These are phyloP conservation scores for Coemansia sp. DNA, from an alignment of 192 early-diverging fungal genomes.

Conservation along the genomic window DNA sequence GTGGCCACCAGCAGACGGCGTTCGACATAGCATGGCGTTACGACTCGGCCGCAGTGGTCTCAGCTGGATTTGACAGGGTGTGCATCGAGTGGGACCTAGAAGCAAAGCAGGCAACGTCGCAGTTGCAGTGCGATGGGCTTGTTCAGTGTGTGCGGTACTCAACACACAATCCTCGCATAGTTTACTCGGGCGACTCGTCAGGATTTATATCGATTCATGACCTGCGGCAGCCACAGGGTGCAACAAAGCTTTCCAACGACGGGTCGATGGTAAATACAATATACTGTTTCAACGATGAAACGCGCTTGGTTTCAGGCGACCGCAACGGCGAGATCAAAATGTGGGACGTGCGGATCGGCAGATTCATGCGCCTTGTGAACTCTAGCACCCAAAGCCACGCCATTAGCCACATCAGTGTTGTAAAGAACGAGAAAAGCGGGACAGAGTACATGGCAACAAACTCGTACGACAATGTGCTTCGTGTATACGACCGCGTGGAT, in stretches of 20 bases:
- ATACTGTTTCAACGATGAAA: slow-evolving; percentile 53
- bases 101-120: slow-evolving; percentile 10
- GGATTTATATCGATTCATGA: slow-evolving; percentile 61
- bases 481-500: slow-evolving; percentile 89
- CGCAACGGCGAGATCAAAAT: slow-evolving; percentile 71
- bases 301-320: slow-evolving; percentile 50
- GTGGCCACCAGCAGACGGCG: slow-evolving; percentile 55
- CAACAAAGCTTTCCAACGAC: slow-evolving; percentile 39
- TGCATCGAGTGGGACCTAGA: slow-evolving; percentile 55
- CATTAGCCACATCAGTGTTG: slow-evolving; percentile 52
- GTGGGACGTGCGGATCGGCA: slow-evolving; percentile 84
- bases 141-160: slow-evolving; percentile 52
- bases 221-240: slow-evolving; percentile 23
- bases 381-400: slow-evolving; percentile 29
- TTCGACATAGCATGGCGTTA: slow-evolving; percentile 53
- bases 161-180: slow-evolving; percentile 59
- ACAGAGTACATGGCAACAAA: slow-evolving; percentile 86
- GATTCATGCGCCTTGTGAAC: slow-evolving; percentile 50
- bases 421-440: slow-evolving; percentile 49
- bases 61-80: slow-evolving; percentile 45
- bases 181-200: slow-evolving; percentile 74
- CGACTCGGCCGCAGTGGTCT: slow-evolving; percentile 34
- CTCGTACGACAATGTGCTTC: slow-evolving; percentile 92
- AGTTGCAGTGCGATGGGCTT: slow-evolving; percentile 37
- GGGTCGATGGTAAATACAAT: slow-evolving; percentile 54